phyloP scores from a whole-genome alignment of 78 protist genomes.

The Cyanophora paradoxa region DNA sequence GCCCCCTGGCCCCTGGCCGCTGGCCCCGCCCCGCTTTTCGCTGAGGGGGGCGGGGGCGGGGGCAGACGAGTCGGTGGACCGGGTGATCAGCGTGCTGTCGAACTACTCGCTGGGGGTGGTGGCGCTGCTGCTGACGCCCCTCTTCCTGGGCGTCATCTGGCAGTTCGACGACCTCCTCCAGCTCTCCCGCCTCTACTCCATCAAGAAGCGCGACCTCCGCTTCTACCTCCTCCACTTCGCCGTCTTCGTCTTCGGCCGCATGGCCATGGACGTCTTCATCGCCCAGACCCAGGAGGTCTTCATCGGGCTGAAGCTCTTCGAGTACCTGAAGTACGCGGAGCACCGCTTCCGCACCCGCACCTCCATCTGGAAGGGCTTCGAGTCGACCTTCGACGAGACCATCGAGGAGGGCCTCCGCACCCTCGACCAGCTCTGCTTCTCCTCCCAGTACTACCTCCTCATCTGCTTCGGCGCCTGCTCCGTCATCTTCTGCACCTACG shows the following conservation, averaged over 20 bases:
- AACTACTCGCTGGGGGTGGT: not conserved
- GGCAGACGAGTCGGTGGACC: no score
- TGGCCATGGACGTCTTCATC: slow-evolving; percentile 7
- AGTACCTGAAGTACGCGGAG: slow-evolving; percentile 5
- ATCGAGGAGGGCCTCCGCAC: slow-evolving; percentile 5
- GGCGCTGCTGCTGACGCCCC: not conserved
- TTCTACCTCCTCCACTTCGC: not conserved
- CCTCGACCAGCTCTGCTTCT: slow-evolving; percentile 3
- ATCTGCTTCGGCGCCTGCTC: not conserved
- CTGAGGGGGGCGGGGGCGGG: no score
- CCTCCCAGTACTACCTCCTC: slow-evolving; percentile 21
- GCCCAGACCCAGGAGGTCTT: not conserved
- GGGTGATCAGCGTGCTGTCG: not conserved
- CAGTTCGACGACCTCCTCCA: not conserved
- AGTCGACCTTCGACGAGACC: not conserved
- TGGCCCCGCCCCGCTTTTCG: no score
- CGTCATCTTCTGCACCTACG: no score
- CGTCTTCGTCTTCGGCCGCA: not conserved
- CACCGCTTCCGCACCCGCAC: not conserved
- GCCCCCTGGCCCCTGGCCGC: no score
- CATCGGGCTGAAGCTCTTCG: slow-evolving; percentile 16
- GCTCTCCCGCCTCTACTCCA: not conserved
- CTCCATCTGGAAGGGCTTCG: slow-evolving; percentile 8
- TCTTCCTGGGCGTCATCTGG: not conserved
- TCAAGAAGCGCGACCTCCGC: not conserved